These are phyloP conservation scores for Alliaria petiolata DNA, from an alignment of 345 rosid species.

Conservation along the genomic window DNA sequence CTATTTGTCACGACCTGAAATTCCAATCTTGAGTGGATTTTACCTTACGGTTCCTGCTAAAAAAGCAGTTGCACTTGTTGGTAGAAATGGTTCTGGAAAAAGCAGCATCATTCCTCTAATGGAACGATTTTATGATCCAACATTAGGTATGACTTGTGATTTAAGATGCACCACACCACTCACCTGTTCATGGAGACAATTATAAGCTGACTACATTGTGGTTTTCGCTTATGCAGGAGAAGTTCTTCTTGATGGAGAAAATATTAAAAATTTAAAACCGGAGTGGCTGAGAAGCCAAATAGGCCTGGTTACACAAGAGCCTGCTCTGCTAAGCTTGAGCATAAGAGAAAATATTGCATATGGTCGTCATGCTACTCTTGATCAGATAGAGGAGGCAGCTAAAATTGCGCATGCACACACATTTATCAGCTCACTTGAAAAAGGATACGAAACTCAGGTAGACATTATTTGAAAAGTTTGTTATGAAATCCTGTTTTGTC, in stretches of 20 bases:
- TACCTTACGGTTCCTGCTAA: slow-evolving; percentile 95
- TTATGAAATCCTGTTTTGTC: neutral
- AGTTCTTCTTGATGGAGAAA: slow-evolving; percentile 95
- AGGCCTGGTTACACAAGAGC: slow-evolving; percentile 97
- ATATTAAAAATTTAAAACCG: slow-evolving; percentile 75
- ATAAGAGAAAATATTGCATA: slow-evolving; percentile 86
- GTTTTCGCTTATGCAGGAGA: slow-evolving; percentile 63
- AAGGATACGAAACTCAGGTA: slow-evolving; percentile 94
- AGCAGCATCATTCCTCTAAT: slow-evolving; percentile 95
- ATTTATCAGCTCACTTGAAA: slow-evolving; percentile 80
- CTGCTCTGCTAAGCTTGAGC: slow-evolving; percentile 86
- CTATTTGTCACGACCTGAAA: slow-evolving; percentile 96
- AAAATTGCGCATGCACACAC: slow-evolving; percentile 93
- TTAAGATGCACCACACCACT: neutral
- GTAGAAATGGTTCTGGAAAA: slow-evolving; percentile 98
- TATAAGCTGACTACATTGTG: slow-evolving; percentile 2
- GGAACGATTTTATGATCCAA: slow-evolving; percentile 99
- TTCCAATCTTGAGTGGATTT: slow-evolving; percentile 95
- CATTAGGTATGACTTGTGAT: slow-evolving; percentile 56
- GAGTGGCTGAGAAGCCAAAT: slow-evolving; percentile 95
- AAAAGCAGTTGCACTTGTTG: slow-evolving; percentile 95
- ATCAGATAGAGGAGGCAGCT: slow-evolving; percentile 95
- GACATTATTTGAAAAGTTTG: neutral
- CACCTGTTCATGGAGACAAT: slow-evolving; percentile 13
- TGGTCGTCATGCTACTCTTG: slow-evolving; percentile 72